Conservation (phyloP, 1,139 yeast genomes). For the Meyerozyma smithsonii region DNA sequence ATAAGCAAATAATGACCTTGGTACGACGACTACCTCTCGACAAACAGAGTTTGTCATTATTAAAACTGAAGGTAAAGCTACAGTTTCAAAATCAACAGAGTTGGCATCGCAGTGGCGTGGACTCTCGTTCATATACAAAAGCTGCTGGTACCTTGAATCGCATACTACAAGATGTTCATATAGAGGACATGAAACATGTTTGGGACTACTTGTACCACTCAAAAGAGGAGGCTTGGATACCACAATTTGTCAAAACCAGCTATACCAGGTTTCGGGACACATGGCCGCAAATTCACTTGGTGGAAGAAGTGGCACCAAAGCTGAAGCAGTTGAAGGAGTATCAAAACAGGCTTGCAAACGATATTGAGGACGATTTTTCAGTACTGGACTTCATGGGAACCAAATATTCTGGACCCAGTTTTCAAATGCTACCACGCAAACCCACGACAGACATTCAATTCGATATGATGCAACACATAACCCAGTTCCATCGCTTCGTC, state of each 20-base stretch:
- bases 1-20: slow-evolving; percentile 4
- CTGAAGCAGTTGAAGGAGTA: slow-evolving; percentile 8
- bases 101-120: slow-evolving; percentile 9
- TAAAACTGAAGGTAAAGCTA: slow-evolving; percentile 6
- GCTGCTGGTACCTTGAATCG: slow-evolving; percentile 18
- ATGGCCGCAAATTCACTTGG: slow-evolving; percentile 38
- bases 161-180: slow-evolving; percentile 26
- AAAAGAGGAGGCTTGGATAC: slow-evolving; percentile 17
- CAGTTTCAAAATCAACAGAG: slow-evolving; percentile 7
- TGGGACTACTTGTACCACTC: slow-evolving; percentile 27
- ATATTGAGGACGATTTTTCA: slow-evolving; percentile 11
- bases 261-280: slow-evolving; percentile 18
- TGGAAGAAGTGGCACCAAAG: slow-evolving; percentile 25
- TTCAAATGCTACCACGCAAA: not conserved
- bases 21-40: slow-evolving; percentile 9
- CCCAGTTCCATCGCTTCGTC: slow-evolving; percentile 20
- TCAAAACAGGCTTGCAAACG: slow-evolving; percentile 10
- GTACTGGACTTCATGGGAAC: slow-evolving; percentile 11
- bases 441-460: not conserved
- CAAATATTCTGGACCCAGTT: not conserved
- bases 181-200: slow-evolving; percentile 18
- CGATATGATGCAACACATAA: not conserved
- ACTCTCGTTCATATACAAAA: slow-evolving; percentile 12
- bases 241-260: slow-evolving; percentile 17
- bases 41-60: slow-evolving; percentile 2